Evolutionary conservation across 768 basidiomycete genomes (phyloP).

Genomic region (Rhizopogon salebrosus): DNA sequence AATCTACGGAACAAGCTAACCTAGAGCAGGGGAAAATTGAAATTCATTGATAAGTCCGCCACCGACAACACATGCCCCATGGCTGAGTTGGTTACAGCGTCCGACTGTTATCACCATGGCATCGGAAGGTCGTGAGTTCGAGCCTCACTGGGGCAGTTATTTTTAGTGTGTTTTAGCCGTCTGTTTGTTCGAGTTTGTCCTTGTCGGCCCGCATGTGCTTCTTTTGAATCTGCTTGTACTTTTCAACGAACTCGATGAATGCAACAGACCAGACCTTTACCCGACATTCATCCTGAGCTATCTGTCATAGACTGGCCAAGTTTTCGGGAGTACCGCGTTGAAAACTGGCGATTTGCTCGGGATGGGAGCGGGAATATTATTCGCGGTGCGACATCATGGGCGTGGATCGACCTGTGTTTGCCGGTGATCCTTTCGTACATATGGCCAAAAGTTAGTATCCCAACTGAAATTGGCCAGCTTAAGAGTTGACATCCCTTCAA

Average conservation of each 20-base stretch:
- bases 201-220: neutral
- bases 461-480: neutral
- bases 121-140: slow-evolving; percentile 53
- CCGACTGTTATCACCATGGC: slow-evolving; percentile 34
- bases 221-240: neutral
- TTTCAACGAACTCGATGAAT: slow-evolving; percentile 24
- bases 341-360: slow-evolving; percentile 43
- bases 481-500: slow-evolving; percentile 9
- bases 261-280: slow-evolving; percentile 32
- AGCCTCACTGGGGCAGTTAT: slow-evolving; percentile 45
- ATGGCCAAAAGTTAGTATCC: slow-evolving; percentile 26
- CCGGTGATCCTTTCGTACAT: slow-evolving; percentile 26
- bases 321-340: slow-evolving; percentile 57
- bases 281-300: slow-evolving; percentile 46
- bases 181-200: neutral
- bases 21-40: too few relatives aligned
- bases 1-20: too few relatives aligned
- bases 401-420: slow-evolving; percentile 33
- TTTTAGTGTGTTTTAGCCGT: neutral
- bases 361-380: slow-evolving; percentile 34
- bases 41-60: neutral
- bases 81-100: slow-evolving; percentile 50
- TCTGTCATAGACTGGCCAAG: slow-evolving; percentile 38
- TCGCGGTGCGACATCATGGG: slow-evolving; percentile 24
- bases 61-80: slow-evolving; percentile 33